Conservation (phyloP, 371 early-diverging fungal species). For the Mucor sp. region DNA sequence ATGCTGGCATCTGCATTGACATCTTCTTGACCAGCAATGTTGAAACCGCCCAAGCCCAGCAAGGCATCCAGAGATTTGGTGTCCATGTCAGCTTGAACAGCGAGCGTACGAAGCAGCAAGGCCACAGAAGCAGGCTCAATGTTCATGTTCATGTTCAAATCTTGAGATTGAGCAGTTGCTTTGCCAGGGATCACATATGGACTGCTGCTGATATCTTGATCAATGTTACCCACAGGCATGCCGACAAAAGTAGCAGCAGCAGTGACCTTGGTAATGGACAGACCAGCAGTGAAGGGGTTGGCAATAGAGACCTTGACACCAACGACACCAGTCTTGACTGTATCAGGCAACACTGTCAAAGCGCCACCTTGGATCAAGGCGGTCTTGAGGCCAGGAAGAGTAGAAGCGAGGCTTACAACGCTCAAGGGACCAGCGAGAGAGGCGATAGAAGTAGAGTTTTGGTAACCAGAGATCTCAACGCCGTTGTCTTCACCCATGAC, state of each 20-base stretch:
- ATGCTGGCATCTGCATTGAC: conserved; percentile 40
- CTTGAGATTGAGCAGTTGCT: conserved; percentile 33
- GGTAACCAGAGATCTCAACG: conserved; percentile 50
- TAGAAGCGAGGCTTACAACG: conserved; percentile 44
- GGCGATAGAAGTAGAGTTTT: conserved; percentile 48
- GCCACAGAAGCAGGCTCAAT: conserved; percentile 49
- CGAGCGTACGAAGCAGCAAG: conserved; percentile 49
- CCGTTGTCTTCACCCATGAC: conserved; percentile 54
- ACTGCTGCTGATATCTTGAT: conserved; percentile 48
- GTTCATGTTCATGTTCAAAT: conserved; percentile 44
- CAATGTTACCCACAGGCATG: conserved; percentile 55
- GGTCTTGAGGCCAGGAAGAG: conserved; percentile 55
- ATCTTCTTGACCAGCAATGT: conserved; percentile 36
- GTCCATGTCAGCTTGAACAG: conserved; percentile 48
- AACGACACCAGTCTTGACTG: conserved; percentile 46
- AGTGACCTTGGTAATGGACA: conserved; percentile 52
- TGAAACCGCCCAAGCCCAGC: conserved; percentile 51
- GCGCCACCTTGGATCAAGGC: conserved; percentile 50
- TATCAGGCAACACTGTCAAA: conserved; percentile 44
- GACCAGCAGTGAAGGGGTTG: conserved; percentile 58
- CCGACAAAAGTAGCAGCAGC: conserved; percentile 53
- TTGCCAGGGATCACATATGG: conserved; percentile 45
- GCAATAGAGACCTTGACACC: conserved; percentile 55
- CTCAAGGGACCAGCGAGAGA: conserved; percentile 51
- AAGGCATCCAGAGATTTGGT: conserved; percentile 53